Conservation (phyloP, 495 filamentous ascomycete genomes). For the Cercophora samala region DNA sequence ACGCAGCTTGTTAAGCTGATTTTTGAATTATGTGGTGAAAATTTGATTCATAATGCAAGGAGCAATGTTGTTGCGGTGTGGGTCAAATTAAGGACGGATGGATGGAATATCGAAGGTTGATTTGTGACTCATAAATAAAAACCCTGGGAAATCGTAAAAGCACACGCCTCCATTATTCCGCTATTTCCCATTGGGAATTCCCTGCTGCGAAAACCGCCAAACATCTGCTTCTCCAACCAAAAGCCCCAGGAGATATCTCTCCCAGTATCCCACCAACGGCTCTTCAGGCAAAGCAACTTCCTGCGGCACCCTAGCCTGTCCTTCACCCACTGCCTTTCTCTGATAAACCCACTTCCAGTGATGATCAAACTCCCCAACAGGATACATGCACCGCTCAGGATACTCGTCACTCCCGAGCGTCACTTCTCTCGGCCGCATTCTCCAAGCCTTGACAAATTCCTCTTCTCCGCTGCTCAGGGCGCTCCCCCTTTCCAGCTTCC, state of each 20-base stretch:
- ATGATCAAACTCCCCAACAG: conserved; percentile 22
- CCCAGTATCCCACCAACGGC: conserved; percentile 35
- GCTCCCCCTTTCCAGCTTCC: conserved; percentile 19
- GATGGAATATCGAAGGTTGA: neutral
- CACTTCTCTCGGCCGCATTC: conserved; percentile 16
- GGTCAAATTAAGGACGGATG: neutral
- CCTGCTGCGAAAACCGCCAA: conserved; percentile 25
- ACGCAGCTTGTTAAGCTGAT: conserved; percentile 4
- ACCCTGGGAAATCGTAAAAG: too few relatives aligned
- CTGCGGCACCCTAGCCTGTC: conserved; percentile 24
- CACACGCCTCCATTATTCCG: neutral
- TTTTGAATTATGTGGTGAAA: neutral
- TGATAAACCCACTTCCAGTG: conserved; percentile 33
- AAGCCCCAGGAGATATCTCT: conserved; percentile 28
- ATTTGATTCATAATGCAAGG: neutral
- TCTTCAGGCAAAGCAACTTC: conserved; percentile 27
- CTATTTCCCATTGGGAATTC: neutral
- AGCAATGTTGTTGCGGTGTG: neutral
- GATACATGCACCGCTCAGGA: conserved; percentile 22
- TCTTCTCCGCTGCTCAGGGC: conserved; percentile 4
- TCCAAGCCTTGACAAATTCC: neutral
- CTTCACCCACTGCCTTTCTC: conserved; percentile 13
- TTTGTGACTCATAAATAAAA: neutral
- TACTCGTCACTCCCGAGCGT: conserved; percentile 17
- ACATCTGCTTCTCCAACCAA: conserved; percentile 28